Conservation (phyloP, 108 stramenopile species). For the Fragilaria radians region DNA sequence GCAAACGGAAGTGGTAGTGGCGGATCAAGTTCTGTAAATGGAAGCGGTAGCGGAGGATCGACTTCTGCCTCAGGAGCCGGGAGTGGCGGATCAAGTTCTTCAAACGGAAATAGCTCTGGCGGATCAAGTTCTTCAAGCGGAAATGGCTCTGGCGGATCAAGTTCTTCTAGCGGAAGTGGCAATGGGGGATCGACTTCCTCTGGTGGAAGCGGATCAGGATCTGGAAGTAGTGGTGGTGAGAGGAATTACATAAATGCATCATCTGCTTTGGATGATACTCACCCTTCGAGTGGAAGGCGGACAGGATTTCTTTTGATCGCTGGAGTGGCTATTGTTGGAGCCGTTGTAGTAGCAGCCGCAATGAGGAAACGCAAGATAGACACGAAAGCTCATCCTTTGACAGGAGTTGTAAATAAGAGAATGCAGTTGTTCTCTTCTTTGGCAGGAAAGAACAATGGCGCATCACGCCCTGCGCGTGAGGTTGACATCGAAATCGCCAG, state of each 20-base stretch:
- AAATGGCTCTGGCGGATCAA: not conserved
- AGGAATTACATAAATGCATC: not conserved
- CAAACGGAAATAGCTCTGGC: not conserved
- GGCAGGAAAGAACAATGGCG: not conserved
- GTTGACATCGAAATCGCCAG: not conserved
- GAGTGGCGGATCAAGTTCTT: not conserved
- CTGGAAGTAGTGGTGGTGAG: constrained; percentile 21
- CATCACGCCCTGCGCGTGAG: not conserved
- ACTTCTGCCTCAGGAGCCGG: too few relatives aligned
- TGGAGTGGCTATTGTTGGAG: not conserved
- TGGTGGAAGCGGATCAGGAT: constrained; percentile 25
- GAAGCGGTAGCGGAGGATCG: not conserved
- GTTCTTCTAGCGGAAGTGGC: not conserved
- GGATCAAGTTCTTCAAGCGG: not conserved
- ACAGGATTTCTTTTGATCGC: not conserved
- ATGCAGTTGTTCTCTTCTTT: not conserved
- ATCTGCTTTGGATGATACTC: not conserved
- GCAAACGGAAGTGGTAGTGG: not conserved
- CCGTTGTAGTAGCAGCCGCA: not conserved
- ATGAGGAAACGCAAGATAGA: not conserved
- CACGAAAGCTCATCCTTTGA: not conserved
- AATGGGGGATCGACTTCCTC: not conserved
- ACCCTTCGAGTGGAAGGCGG: not conserved
- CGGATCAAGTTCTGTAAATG: not conserved
- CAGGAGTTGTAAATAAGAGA: not conserved